Evolutionary conservation across 352 stramenopile species (phyloP), one percentile per base, ranked within the genome.

Genomic region (Plasmopara viticola): DNA sequence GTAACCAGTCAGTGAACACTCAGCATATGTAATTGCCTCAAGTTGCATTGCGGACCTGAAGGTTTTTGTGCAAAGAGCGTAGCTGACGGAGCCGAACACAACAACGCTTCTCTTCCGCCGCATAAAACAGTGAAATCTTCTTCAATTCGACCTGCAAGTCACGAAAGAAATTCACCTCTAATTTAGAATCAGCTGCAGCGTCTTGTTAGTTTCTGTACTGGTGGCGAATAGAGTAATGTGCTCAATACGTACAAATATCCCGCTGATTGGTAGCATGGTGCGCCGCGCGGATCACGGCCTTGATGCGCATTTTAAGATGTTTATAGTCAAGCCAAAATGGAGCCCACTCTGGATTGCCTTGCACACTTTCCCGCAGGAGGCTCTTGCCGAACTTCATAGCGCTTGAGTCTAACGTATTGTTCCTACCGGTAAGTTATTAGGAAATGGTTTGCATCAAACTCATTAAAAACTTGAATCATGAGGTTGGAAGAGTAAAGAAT

Each of bases 291-390:
- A 72, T 78, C 33, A 89, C 78, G 31, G 72, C 74, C 60, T 91
- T 91, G 51, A 91, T 89, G 57, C 74, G 78, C 52, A 89, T 91
- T 63, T 91, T 91, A 44, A 91, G 75, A 31, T 62, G 78, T 66
- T 91, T 91, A 60, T 91, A 91, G 66, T 89, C 89, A 59, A 91
- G 80, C 81, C 81, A 91, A 57, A 89, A 91, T 28, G 78, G 78
- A n/a, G 75, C 78, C 78, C 78, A 91, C 54, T 89, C 77, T 9
- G 81, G 78, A 54, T 86, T 89, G 62, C 76, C 87, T 58, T 83
- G 73, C 35, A 87, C 50, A 54, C 86, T 83, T 55, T 84, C 74
- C 30, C 68, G 62, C 56, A 91, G 58, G 39, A 91, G 44, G 18
- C 68, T 66, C 69, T 91, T 91, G 59, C 81, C 81, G 53, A 91